A percentile compares a stretch with the other conserved stretches of the same genome.
Conservation (phyloP, 1,284 basidiomycete genomes). For the Trametes hirsuta region DNA sequence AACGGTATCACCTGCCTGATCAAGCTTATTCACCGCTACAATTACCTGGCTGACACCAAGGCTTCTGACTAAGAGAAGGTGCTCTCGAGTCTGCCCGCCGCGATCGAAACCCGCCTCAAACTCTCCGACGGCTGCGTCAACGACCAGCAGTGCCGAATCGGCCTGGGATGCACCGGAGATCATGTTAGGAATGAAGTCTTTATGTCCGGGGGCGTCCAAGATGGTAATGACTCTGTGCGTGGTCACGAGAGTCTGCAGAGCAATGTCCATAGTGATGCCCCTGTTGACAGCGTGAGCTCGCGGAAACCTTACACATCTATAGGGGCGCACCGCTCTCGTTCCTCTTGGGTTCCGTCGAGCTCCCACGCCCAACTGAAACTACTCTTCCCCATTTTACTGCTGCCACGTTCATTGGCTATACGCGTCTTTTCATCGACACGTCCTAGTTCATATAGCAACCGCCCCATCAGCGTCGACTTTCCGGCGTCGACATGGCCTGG, state of each 20-base stretch:
- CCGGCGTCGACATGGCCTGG: constrained; percentile 97
- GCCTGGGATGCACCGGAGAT: constrained; percentile 98
- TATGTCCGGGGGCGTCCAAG: constrained; percentile 95
- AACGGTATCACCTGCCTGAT: constrained; percentile 59
- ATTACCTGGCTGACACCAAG: constrained; percentile 94
- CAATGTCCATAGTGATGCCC: constrained; percentile 98
- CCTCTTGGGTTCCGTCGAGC: constrained; percentile 91
- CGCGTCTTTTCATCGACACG: constrained; percentile 86
- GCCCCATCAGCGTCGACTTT: constrained; percentile 97
- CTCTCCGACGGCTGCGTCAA: constrained; percentile 89
- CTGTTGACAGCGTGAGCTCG: constrained; percentile 43
- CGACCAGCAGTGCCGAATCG: constrained; percentile 93
- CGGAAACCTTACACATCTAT: neutral
- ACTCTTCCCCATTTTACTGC: constrained; percentile 87
- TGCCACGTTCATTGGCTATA: constrained; percentile 88
- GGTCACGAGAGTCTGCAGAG: constrained; percentile 82
- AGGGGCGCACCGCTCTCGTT: constrained; percentile 78
- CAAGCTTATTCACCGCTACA: constrained; percentile 95
- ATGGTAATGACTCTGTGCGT: constrained; percentile 84
- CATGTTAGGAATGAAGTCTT: constrained; percentile 99
- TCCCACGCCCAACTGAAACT: constrained; percentile 99
- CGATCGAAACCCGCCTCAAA: constrained; percentile 96
- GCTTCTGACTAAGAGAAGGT: constrained; percentile 90
- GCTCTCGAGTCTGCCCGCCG: constrained; percentile 97
- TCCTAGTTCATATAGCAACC: constrained; percentile 91